Evolutionary conservation across 2,329 filamentous ascomycete species (phyloP), one percentile per base, ranked within the genome.

Genomic region (Diaporthe ampelina): DNA sequence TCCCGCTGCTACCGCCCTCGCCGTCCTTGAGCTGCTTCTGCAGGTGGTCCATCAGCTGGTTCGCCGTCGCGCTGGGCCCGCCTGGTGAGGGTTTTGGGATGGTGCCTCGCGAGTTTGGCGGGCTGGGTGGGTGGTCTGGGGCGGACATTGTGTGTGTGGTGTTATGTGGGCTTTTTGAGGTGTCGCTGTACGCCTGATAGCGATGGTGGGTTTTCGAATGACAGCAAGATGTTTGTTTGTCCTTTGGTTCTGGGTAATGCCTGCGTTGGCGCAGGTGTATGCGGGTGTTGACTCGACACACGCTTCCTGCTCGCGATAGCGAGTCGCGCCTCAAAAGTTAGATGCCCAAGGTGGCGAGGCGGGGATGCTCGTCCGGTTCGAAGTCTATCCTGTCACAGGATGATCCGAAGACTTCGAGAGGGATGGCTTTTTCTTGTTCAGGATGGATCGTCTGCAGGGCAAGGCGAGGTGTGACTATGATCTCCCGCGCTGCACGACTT

Each of bases 71-170:
- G 52, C 61, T 32, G 43, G 73, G 48, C 35, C 61, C 26, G 61
- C 69, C 15, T 26, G 73, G 54, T 3, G 40, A 48, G 1, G 73
- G 61, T 8, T 57, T 63, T 4, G 73, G 56, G 70, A 71, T 50
- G 17, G 69, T 73, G 32, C 61, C 61, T 11, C 45, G n/a, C n/a
- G 61, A 67, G 61, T 17, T 52, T 37, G 61, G 61, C 13, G 61
- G 61, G 61, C 61, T 67, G 2, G 61, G 61, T 15, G 61, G 61
- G 1, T 52, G 61, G 43, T 59, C 54, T 58, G 69, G 70, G 21
- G 26, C 19, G 45, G 73, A 72, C 73, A 72, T 72, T 72, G n/a
- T 63, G 40, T 43, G 40, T 72, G n/a, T 61, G 40, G 32, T 45
- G 8, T 10, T 50, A 21, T 35, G 17, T 10, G 37, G 4, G 15